phyloP scores from a whole-genome alignment of 768 basidiomycete species.

The Ramaria rubella region DNA sequence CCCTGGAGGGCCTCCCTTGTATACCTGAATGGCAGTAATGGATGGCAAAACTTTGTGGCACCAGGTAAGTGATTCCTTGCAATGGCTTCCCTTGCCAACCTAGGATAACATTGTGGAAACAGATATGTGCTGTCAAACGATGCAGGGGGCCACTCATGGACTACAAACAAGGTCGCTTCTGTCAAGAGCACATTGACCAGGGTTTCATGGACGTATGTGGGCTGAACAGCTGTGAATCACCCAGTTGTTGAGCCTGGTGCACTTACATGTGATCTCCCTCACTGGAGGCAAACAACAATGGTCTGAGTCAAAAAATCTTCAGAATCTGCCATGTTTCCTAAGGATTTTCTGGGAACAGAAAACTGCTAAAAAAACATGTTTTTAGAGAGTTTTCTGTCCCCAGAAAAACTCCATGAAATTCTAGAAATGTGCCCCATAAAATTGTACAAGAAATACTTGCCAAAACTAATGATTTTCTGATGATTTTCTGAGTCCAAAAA shows the following conservation, averaged over 20 bases:
- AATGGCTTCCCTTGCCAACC: neutral
- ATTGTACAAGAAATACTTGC: too few species aligned
- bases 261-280: slow-evolving; percentile 19
- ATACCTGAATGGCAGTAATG: slow-evolving; percentile 27
- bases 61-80: slow-evolving; percentile 13
- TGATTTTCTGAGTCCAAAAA: too few species aligned
- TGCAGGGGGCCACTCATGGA: slow-evolving; percentile 22
- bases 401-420: too few species aligned
- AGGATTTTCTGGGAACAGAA: too few species aligned
- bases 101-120: too few species aligned
- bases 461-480: too few species aligned
- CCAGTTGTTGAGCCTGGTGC: slow-evolving; percentile 8
- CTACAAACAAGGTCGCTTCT: slow-evolving; percentile 28
- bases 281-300: too few species aligned
- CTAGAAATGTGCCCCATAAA: too few species aligned
- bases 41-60: slow-evolving; percentile 27
- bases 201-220: slow-evolving; percentile 16
- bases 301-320: too few species aligned
- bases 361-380: too few species aligned
- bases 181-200: slow-evolving; percentile 18
- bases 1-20: slow-evolving; percentile 14
- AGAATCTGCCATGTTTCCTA: too few species aligned
- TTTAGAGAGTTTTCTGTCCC: too few species aligned
- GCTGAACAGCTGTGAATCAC: slow-evolving; percentile 19
- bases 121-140: slow-evolving; percentile 22